These are phyloP conservation scores for Phytopythium vexans DNA, from an alignment of 352 stramenopile species.

Conservation along the genomic window DNA sequence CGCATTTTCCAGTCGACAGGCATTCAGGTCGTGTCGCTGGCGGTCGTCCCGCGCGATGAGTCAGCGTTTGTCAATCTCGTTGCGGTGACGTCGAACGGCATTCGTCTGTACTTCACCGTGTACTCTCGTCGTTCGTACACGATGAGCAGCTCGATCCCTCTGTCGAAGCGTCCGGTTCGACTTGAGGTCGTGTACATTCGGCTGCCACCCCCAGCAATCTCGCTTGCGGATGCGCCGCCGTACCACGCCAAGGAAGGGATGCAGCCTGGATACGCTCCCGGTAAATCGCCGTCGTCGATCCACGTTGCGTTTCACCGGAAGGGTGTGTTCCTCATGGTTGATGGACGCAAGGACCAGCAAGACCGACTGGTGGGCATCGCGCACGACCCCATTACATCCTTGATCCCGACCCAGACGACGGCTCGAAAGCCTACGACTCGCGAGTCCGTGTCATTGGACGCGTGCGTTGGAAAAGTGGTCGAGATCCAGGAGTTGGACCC, in stretches of 20 bases:
- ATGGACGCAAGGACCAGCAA: slow-evolving; percentile 74
- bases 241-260: slow-evolving; percentile 88
- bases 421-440: slow-evolving; percentile 66
- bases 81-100: slow-evolving; percentile 89
- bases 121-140: slow-evolving; percentile 68
- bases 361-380: slow-evolving; percentile 75
- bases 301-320: slow-evolving; percentile 78
- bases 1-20: slow-evolving; percentile 66
- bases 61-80: slow-evolving; percentile 90
- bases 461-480: slow-evolving; percentile 80
- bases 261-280: slow-evolving; percentile 73
- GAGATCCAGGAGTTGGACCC: slow-evolving; percentile 70
- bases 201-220: slow-evolving; percentile 65
- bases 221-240: slow-evolving; percentile 65
- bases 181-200: slow-evolving; percentile 83
- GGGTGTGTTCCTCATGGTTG: slow-evolving; percentile 75
- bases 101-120: slow-evolving; percentile 92
- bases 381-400: slow-evolving; percentile 68
- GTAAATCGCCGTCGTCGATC: slow-evolving; percentile 75
- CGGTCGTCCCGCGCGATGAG: slow-evolving; percentile 61
- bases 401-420: slow-evolving; percentile 46
- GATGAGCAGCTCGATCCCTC: slow-evolving; percentile 30
- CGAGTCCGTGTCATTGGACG: slow-evolving; percentile 72
- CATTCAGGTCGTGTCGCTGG: slow-evolving; percentile 71
- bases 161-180: slow-evolving; percentile 53